Conservation (phyloP, 2,329 filamentous ascomycete species). For the Neopestalotiopsis clavispora region DNA sequence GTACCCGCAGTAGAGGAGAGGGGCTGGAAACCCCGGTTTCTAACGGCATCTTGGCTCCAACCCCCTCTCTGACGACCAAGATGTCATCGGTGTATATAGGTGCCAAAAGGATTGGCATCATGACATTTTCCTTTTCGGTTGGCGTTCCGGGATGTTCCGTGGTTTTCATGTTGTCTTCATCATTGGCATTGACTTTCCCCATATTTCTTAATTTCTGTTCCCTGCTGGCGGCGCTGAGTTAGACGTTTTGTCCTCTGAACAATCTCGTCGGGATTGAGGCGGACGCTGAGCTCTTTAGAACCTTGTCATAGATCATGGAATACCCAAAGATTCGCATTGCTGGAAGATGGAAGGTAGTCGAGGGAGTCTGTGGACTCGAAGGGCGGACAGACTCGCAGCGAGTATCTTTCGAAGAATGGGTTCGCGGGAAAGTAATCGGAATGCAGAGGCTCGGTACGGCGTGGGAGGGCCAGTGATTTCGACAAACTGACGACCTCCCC, state of each 20-base stretch:
- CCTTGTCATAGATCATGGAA: conserved; percentile 16
- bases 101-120: not conserved
- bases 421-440: not conserved
- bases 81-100: conserved; percentile 13
- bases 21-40: no score
- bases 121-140: not conserved
- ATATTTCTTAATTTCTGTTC: not conserved
- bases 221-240: not conserved
- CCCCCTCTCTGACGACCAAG: not conserved
- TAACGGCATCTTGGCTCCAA: no score
- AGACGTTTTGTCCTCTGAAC: not conserved
- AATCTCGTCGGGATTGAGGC: not conserved
- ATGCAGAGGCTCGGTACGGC: not conserved
- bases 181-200: not conserved
- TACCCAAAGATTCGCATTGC: conserved; percentile 13
- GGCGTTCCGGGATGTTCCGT: not conserved
- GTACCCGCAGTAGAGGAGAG: conserved; percentile 1
- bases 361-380: not conserved
- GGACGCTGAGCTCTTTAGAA: conserved; percentile 3
- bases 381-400: not conserved
- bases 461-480: not conserved
- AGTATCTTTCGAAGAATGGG: not conserved
- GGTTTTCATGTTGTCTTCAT: not conserved
- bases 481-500: not conserved
- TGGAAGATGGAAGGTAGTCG: not conserved